A percentile compares a stretch with the other conserved stretches of the same genome.
These are phyloP conservation scores for Acaromyces ingoldii DNA, from an alignment of 1,284 basidiomycete species.

Conservation along the genomic window DNA sequence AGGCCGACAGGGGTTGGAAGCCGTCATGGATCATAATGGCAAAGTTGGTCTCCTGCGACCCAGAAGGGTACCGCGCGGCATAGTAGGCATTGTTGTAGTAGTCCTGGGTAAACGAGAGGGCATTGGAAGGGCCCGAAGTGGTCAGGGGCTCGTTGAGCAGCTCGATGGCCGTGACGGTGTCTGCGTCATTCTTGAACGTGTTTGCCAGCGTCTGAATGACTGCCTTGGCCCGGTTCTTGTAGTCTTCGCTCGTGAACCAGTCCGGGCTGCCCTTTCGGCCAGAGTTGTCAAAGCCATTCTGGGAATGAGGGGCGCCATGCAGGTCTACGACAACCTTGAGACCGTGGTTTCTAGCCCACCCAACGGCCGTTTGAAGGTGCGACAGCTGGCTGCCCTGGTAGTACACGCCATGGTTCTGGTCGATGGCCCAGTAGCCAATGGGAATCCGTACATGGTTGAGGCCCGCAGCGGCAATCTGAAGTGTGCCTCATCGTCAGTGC, in stretches of 20 bases:
- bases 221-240: constrained; percentile 66
- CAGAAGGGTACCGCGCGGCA: constrained; percentile 29
- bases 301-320: constrained; percentile 54
- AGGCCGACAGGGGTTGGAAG: constrained; percentile 71
- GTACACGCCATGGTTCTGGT: constrained; percentile 72
- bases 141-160: constrained; percentile 43
- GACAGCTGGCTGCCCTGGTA: constrained; percentile 71
- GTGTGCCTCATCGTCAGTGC: no score
- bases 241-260: constrained; percentile 67
- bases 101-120: constrained; percentile 21
- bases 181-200: constrained; percentile 32
- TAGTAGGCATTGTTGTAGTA: constrained; percentile 40
- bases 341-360: constrained; percentile 70
- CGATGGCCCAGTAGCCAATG: constrained; percentile 88
- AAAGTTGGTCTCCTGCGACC: constrained; percentile 13
- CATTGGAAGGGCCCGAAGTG: constrained; percentile 8
- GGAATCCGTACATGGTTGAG: constrained; percentile 74
- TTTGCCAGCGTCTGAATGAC: constrained; percentile 60
- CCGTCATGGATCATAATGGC: constrained; percentile 70
- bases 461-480: constrained; percentile 64
- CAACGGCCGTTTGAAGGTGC: constrained; percentile 61
- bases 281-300: constrained; percentile 63
- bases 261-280: constrained; percentile 53
- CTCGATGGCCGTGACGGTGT: constrained; percentile 37
- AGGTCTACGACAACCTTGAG: constrained; percentile 78